Evolutionary conservation across 768 basidiomycete species (phyloP), one percentile per base, ranked within the genome.

Genomic region (Podaxis sp.): DNA sequence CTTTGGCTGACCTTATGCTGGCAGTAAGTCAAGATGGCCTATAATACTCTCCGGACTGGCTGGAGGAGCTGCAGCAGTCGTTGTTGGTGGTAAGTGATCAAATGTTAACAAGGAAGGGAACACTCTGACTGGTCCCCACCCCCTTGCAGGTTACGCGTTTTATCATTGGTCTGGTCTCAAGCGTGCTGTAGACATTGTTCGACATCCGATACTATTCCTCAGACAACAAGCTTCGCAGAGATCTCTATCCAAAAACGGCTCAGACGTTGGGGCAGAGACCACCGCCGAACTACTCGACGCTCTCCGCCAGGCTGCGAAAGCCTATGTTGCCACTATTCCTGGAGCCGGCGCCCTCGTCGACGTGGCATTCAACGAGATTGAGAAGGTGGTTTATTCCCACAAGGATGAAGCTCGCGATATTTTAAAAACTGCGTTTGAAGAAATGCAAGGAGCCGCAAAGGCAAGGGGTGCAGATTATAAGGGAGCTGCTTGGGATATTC

Each of bases 161-260:
- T 82, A 81, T 62, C 72, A 77, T 62, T 74, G 72, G 62, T 79
- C 78, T 32, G 75, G 75, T 14, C 35, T 74, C 10, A 79, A 75
- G 63, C 66, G 64, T 4, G 64, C 69, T 2, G 74, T 79, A 5
- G 72, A 79, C 71, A 1, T 61, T 70, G 46, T n/a, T 37, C 3
- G 60, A 62, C 4, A 61, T 69, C 42, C 50, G 51, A 50, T 27
- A 35, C 13, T 5, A 7, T 25, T 9, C 3, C 40, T 52, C 52
- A 65, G 57, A 56, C 64, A 23, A 55, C 38, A 44, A 16, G 44
- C 32, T 32, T 4, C 25, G 32, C 44, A 54, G 70, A 66, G 62
- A 59, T 66, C 56, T 5, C 11, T 27, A 37, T 13, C 11, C 21
- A 48, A 11, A 21, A 47, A 27, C 11, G 21, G 5, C 2, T 3